phyloP scores from a whole-genome alignment of 495 filamentous ascomycete genomes.

The Clohesyomyces aquaticus region DNA sequence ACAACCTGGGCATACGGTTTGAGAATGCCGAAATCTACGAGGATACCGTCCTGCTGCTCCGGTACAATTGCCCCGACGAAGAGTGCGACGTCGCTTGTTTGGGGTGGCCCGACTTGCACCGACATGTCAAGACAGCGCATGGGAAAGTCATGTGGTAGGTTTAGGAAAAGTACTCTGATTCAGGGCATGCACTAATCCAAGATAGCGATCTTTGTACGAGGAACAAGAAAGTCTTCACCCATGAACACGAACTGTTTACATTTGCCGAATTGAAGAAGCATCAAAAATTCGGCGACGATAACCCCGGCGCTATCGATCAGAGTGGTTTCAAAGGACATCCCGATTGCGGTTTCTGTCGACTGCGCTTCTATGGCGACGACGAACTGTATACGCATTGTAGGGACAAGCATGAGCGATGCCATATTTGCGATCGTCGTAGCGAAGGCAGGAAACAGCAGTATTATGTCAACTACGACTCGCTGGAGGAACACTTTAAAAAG shows the following conservation, averaged over 20 bases:
- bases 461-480: slow-evolving; percentile 79
- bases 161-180: background rate
- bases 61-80: slow-evolving; percentile 90
- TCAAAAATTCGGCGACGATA: slow-evolving; percentile 88
- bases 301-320: slow-evolving; percentile 86
- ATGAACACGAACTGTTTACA: slow-evolving; percentile 95
- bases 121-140: slow-evolving; percentile 82
- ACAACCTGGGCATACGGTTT: slow-evolving; percentile 87
- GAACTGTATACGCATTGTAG: slow-evolving; percentile 93
- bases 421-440: slow-evolving; percentile 82
- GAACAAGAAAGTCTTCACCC: slow-evolving; percentile 97
- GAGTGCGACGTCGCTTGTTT: slow-evolving; percentile 87
- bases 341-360: slow-evolving; percentile 87
- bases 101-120: slow-evolving; percentile 90
- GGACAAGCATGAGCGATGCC: slow-evolving; percentile 90
- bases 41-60: slow-evolving; percentile 83
- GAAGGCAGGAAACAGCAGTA: slow-evolving; percentile 78
- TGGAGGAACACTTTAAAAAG: slow-evolving; percentile 82
- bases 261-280: slow-evolving; percentile 79
- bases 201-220: slow-evolving; percentile 81
- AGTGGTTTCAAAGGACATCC: slow-evolving; percentile 97
- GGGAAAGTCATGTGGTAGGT: slow-evolving; percentile 84
- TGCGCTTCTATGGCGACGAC: slow-evolving; percentile 93
- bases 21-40: slow-evolving; percentile 83
- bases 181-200: background rate